Base-by-base conservation (phyloP, 257 asterid genomes). In the Petunia secreta region DNA sequence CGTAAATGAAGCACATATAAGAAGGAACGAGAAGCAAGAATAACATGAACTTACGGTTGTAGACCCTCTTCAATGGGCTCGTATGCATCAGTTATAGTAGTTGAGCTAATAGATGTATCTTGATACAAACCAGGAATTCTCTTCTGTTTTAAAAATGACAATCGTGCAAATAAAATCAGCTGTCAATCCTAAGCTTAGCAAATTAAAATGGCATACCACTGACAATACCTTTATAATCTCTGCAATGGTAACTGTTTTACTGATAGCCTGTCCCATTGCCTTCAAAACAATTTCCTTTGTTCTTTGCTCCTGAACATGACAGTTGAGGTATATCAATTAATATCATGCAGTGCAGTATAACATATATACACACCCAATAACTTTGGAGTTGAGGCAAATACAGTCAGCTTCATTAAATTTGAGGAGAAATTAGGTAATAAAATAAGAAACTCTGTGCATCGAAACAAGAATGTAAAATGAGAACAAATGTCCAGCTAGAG, bases 261-360 rank as follows among this genome's bases (percentile, higher is more conserved):
- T 90, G 78, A 90, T 90, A 62, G 93, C 92, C 82, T 90, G 90
- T 46, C 92, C 93, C 90, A 87, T 88, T 62, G 91, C 93, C 85
- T 88, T 88, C 85, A 90, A 79, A 37, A 85, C 83, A 40, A 88
- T 79, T 81, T 90, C 92, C 50, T 86, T 79, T 75, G 64, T 89
- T 40, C 62, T 63, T 77, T 87, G 89, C 48, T 88, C 93, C 92
- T 90, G 84, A 85, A 15, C 15, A 44, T 34, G 57, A 3, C 40
- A 62, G 39, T n/a, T 41, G 13, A 58, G 4, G 38, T 46, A 48
- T 50, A 50, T 71, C 10, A 48, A 71, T 8, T 2, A 71, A 71
- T 71, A 10, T 71, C 77, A 71, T 11, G 60, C 44, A 71, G 34
- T 48, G 77, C 11, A 71, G 25, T 25, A 71, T 34, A 71, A 48